These are phyloP conservation scores for Leccinum fibrillosum DNA, from an alignment of 768 basidiomycete genomes.

Conservation along the genomic window DNA sequence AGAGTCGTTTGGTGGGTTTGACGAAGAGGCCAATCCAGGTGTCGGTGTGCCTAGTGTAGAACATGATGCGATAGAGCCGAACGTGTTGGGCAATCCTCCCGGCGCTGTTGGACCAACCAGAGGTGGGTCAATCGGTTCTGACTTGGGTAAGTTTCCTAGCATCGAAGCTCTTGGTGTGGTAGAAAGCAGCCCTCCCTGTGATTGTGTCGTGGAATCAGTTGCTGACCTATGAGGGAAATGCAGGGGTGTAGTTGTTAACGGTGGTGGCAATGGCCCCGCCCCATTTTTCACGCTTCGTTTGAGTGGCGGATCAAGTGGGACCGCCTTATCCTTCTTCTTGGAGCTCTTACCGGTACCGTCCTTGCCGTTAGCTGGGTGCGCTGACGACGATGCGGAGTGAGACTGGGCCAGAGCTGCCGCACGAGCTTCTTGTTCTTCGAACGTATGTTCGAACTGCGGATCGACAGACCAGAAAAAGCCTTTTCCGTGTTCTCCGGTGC, in stretches of 20 bases:
- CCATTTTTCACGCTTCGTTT: constrained; percentile 71
- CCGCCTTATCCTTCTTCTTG: constrained; percentile 60
- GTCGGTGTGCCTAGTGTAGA: constrained; percentile 9
- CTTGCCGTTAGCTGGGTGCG: constrained; percentile 31
- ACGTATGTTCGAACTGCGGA: constrained; percentile 60
- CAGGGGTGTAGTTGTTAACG: constrained; percentile 63
- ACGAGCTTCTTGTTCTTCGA: constrained; percentile 69
- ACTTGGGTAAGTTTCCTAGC: neutral
- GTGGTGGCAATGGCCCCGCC: constrained; percentile 57
- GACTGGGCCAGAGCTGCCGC: constrained; percentile 31
- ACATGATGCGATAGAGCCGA: neutral
- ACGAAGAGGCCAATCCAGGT: constrained; percentile 8
- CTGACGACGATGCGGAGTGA: constrained; percentile 21
- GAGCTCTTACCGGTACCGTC: constrained; percentile 31
- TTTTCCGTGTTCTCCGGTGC: constrained; percentile 82
- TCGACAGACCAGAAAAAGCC: constrained; percentile 95
- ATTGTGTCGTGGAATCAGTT: constrained; percentile 2
- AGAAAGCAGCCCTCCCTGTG: constrained; percentile 2
- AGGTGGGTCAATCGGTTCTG: constrained; percentile 3
- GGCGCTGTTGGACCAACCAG: neutral
- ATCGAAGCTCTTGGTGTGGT: constrained; percentile 1
- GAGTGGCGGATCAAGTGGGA: constrained; percentile 55
- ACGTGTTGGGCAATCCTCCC: neutral
- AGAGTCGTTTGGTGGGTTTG: constrained; percentile 14
- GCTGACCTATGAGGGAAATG: constrained; percentile 39